Percentiles rank a stretch among this genome's conserved stretches.
These are phyloP conservation scores for Thielaviopsis euricoi DNA, from an alignment of 2,329 filamentous ascomycete species.

Conservation along the genomic window DNA sequence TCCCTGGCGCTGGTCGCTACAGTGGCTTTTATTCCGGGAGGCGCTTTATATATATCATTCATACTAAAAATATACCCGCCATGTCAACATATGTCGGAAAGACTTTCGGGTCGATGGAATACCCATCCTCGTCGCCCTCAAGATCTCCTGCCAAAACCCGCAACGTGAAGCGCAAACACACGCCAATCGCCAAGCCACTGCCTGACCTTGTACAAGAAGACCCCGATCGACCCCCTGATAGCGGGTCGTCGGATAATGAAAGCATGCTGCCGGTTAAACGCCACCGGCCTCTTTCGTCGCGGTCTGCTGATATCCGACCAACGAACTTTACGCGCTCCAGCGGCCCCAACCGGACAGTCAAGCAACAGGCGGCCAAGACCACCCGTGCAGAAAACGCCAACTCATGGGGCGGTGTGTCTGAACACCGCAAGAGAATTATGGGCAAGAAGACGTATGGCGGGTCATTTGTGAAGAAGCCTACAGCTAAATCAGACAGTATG, in stretches of 20 bases:
- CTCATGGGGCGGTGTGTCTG: background rate
- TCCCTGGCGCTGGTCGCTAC: too few species aligned
- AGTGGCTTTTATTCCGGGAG: too few species aligned
- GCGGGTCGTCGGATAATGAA: background rate
- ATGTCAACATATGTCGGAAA: background rate
- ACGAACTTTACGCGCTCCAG: background rate
- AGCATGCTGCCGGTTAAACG: background rate
- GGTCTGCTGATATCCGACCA: background rate
- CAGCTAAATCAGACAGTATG: background rate
- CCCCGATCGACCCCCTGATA: background rate
- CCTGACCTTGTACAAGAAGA: background rate
- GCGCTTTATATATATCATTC: background rate
- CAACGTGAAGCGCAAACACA: background rate
- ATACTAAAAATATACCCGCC: background rate
- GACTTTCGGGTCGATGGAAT: background rate
- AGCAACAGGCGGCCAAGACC: background rate
- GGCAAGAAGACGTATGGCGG: background rate
- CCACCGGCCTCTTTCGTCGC: background rate
- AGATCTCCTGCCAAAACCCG: background rate
- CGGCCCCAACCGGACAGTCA: background rate
- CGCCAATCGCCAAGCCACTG: background rate
- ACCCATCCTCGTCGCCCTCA: background rate
- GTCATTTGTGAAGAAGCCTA: background rate
- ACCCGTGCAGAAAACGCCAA: background rate
- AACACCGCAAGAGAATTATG: background rate